These are phyloP conservation scores for Micractinium sp. DNA, from an alignment of 139 green algal genomes.

Conservation along the genomic window DNA sequence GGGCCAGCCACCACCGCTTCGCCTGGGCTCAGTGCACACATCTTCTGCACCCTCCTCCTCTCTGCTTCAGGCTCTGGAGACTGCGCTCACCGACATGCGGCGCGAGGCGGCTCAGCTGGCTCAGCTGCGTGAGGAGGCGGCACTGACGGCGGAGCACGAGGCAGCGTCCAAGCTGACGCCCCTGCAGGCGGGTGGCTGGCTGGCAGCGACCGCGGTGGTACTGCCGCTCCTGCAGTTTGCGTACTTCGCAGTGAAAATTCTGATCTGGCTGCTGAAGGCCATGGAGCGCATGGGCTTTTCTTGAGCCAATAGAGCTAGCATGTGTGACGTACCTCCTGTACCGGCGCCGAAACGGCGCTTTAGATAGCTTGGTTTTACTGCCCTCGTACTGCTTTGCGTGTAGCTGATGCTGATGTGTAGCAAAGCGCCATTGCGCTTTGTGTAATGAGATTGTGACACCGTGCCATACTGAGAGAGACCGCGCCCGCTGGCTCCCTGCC, in stretches of 20 bases:
- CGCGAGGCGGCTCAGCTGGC: constrained; percentile 8
- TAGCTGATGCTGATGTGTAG: too few species aligned
- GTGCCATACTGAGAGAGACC: too few species aligned
- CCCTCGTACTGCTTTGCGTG: too few species aligned
- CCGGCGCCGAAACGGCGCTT: background rate
- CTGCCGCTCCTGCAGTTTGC: constrained; percentile 25
- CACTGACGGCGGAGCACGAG: background rate
- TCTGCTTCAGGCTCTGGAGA: constrained; percentile 16
- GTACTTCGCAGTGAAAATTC: constrained; percentile 1
- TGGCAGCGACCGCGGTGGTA: background rate
- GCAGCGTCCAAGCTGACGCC: background rate
- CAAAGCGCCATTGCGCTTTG: too few species aligned
- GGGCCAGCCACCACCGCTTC: too few species aligned
- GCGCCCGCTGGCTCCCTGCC: too few species aligned
- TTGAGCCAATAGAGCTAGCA: background rate
- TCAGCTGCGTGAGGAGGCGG: background rate
- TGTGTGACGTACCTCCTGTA: background rate
- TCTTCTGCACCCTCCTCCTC: background rate
- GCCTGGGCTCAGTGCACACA: background rate
- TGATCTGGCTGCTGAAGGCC: constrained; percentile 5
- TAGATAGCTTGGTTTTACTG: background rate
- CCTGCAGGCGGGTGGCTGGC: constrained; percentile 27
- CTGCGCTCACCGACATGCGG: constrained; percentile 1
- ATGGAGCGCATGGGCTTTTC: constrained; percentile 6
- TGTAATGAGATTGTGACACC: too few species aligned